A percentile compares a stretch with the other conserved stretches of the same genome.
These are phyloP conservation scores for Phytophthora chlamydospora DNA, from an alignment of 352 stramenopile genomes.

Conservation along the genomic window DNA sequence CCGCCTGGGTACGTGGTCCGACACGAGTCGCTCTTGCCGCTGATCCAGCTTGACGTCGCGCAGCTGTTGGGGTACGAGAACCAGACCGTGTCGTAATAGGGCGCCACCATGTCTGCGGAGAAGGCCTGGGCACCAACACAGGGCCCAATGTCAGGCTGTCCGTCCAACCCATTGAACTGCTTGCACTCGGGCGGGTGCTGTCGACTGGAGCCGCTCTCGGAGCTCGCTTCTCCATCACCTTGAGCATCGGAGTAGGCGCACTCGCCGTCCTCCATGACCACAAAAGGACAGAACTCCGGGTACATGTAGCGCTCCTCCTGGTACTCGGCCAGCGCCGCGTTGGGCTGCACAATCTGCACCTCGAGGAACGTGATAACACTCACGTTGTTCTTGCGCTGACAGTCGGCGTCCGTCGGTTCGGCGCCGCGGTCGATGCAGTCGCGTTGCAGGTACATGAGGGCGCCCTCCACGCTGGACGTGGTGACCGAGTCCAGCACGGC, in stretches of 20 bases:
- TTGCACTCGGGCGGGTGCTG: constrained; percentile 55
- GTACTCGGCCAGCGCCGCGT: constrained; percentile 66
- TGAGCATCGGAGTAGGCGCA: constrained; percentile 44
- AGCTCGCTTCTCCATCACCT: constrained; percentile 31
- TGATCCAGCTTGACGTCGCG: constrained; percentile 53
- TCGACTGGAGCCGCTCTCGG: constrained; percentile 14
- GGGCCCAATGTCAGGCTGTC: constrained; percentile 55
- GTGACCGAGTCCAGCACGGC: constrained; percentile 71
- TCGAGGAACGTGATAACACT: constrained; percentile 71
- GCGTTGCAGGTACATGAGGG: constrained; percentile 73
- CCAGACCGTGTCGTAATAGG: constrained; percentile 73
- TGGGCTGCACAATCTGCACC: constrained; percentile 64
- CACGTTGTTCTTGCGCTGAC: constrained; percentile 62
- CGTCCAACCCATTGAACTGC: constrained; percentile 66
- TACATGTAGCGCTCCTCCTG: constrained; percentile 61
- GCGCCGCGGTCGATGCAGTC: constrained; percentile 68
- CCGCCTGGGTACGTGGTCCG: constrained; percentile 44
- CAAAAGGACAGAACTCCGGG: constrained; percentile 76
- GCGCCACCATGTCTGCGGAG: constrained; percentile 57
- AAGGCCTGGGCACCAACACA: constrained; percentile 69
- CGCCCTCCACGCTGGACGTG: constrained; percentile 71
- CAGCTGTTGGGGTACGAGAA: constrained; percentile 78
- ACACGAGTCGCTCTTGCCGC: constrained; percentile 53
- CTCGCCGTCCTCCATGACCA: constrained; percentile 62
- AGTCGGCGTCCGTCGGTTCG: constrained; percentile 36